These are phyloP conservation scores for Staphylotrichum longicolle DNA, from an alignment of 495 filamentous ascomycete species.

Conservation along the genomic window DNA sequence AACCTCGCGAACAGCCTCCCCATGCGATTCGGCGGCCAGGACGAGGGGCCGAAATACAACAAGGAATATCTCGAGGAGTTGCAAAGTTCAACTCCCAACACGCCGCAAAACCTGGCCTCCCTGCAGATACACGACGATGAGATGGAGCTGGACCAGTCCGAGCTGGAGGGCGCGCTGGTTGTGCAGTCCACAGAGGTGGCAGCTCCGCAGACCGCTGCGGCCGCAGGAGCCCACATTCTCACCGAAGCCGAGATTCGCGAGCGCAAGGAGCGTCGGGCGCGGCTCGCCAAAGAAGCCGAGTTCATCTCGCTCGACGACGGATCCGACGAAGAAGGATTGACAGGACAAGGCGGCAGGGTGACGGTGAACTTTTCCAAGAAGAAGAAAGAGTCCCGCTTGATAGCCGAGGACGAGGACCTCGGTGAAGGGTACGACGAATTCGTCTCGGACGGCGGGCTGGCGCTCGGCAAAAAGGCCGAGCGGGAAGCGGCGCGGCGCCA, in stretches of 20 bases:
- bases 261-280: slow-evolving; percentile 83
- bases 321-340: slow-evolving; percentile 36
- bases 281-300: slow-evolving; percentile 71
- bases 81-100: slow-evolving; percentile 74
- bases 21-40: slow-evolving; percentile 58
- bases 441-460: slow-evolving; percentile 76
- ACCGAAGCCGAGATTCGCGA: slow-evolving; percentile 86
- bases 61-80: slow-evolving; percentile 84
- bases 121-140: slow-evolving; percentile 30
- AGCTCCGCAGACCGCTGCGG: slow-evolving; percentile 5
- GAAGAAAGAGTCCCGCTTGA: slow-evolving; percentile 68
- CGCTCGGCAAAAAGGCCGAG: slow-evolving; percentile 77
- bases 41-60: slow-evolving; percentile 75
- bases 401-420: slow-evolving; percentile 88
- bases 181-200: slow-evolving; percentile 52
- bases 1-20: slow-evolving; percentile 49
- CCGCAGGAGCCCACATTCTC: slow-evolving; percentile 49
- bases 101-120: slow-evolving; percentile 58
- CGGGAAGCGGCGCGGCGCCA: slow-evolving; percentile 65
- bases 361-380: slow-evolving; percentile 47
- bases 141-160: slow-evolving; percentile 51
- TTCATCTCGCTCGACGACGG: slow-evolving; percentile 74
- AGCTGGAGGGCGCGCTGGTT: slow-evolving; percentile 57
- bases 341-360: slow-evolving; percentile 18
- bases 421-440: slow-evolving; percentile 93